A percentile compares a stretch with the other conserved stretches of the same genome.
These are phyloP conservation scores for Geotrichum ghanense DNA, from an alignment of 805 yeast species.

Conservation along the genomic window DNA sequence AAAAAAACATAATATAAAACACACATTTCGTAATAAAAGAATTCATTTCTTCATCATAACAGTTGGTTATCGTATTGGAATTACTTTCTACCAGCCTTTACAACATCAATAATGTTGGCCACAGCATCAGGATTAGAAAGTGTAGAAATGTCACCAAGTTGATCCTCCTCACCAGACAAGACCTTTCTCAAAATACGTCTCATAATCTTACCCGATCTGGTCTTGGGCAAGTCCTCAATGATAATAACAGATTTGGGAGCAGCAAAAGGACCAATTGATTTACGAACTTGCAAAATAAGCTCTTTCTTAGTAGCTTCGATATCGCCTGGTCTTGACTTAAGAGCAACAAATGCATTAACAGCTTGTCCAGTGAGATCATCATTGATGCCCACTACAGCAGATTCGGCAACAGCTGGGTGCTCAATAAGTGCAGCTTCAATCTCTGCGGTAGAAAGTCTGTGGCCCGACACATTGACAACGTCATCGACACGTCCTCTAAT, in stretches of 20 bases:
- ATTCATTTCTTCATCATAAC: no score
- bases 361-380: slow-evolving; percentile 84
- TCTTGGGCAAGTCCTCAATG: slow-evolving; percentile 87
- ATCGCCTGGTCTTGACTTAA: slow-evolving; percentile 42
- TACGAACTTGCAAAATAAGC: slow-evolving; percentile 73
- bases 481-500: slow-evolving; percentile 81
- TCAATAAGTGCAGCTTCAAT: slow-evolving; percentile 75
- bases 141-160: slow-evolving; percentile 86
- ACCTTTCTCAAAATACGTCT: slow-evolving; percentile 89
- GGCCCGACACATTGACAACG: slow-evolving; percentile 80
- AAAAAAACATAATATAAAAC: no score
- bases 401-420: slow-evolving; percentile 58
- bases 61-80: no score
- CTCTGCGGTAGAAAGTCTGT: slow-evolving; percentile 80
- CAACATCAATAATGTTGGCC: slow-evolving; percentile 47
- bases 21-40: no score
- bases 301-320: slow-evolving; percentile 41
- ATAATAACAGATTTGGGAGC: slow-evolving; percentile 78
- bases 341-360: slow-evolving; percentile 69
- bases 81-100: slow-evolving; percentile 1
- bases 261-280: slow-evolving; percentile 80
- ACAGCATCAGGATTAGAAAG: slow-evolving; percentile 80
- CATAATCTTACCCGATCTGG: slow-evolving; percentile 95
- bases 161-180: slow-evolving; percentile 80
- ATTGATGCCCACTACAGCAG: slow-evolving; percentile 74